Base-by-base conservation (phyloP, 2,329 filamentous ascomycete genomes). In the Colletotrichum tabaci region DNA sequence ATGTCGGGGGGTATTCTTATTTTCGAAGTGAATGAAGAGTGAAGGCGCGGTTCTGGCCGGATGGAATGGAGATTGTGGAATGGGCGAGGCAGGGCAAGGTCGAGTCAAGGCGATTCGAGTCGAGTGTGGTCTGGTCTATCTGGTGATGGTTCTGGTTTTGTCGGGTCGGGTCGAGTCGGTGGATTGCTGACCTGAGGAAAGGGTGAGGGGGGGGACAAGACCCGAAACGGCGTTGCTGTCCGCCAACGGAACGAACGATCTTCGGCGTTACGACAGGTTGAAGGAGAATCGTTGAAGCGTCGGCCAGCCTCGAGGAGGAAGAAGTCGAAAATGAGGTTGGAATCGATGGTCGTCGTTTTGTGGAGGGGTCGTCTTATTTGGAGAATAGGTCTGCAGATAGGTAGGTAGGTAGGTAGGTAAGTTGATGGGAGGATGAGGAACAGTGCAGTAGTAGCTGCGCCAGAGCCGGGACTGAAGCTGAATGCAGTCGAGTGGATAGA, bases 1-100 rank as follows among this genome's bases (percentile, higher is more conserved):
- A 84, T 84, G 78, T 77, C 81, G 81, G 74, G 65, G 65, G 60
- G 64, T 53, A n/a, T 55, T 40, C 13, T 40, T 35, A 38, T 38
- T 47, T 40, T 49, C 42, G 35, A 30, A 58, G 40, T 53, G 18
- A 18, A 26, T 12, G 60, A 40, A 21, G 49, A 55, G 30, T 38
- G 61, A 30, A 55, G 49, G 23, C 18, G 46, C 61, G 38, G 61
- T 42, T 46, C 38, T 18, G 49, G 9, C 23, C 35, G 61, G 49
- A 63, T 21, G 18, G 40, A 30, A 44, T 46, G 16, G 40, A 26
- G 21, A 16, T 55, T 40, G 60, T 50, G 38, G 23, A 16, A 63
- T 35, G 21, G 35, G 40, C 16, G 50, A 40, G 58, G 57, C 35
- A 47, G 30, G 65, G 21, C 63, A 18, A 40, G 61, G 67, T 49